Evolutionary conservation across 352 stramenopile genomes (phyloP).

Genomic region (Globisporangium abappressorium): DNA sequence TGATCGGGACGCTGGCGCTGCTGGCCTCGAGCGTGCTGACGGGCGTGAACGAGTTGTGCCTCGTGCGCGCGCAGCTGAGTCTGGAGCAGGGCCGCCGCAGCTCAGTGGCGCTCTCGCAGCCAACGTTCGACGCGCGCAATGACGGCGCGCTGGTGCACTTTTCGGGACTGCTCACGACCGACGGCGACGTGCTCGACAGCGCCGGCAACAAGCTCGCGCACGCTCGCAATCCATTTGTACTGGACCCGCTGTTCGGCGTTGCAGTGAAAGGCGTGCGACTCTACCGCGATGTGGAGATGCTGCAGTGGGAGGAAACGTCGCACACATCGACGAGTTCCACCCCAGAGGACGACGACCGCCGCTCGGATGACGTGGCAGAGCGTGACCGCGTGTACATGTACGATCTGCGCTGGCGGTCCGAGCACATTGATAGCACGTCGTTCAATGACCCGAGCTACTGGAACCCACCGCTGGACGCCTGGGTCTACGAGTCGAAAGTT

Average conservation of each 20-base stretch:
- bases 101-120: conserved; percentile 27
- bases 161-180: conserved; percentile 50
- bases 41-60: conserved; percentile 44
- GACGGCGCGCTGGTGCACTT: conserved; percentile 41
- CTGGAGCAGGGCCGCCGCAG: conserved; percentile 46
- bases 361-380: conserved; percentile 33
- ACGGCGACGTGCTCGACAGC: conserved; percentile 15
- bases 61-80: conserved; percentile 45
- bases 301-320: conserved; percentile 79
- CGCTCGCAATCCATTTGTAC: conserved; percentile 37
- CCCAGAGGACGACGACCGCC: conserved; percentile 41
- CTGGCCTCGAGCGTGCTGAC: conserved; percentile 50
- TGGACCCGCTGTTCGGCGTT: conserved; percentile 61
- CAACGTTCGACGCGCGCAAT: conserved; percentile 18
- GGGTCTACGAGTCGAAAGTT: conserved; percentile 39
- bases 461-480: conserved; percentile 62
- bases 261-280: conserved; percentile 63
- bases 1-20: conserved; percentile 48
- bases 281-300: conserved; percentile 68
- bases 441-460: conserved; percentile 65
- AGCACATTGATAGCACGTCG: conserved; percentile 44
- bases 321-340: conserved; percentile 46
- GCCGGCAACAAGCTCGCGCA: conserved; percentile 25
- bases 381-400: conserved; percentile 73
- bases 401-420: conserved; percentile 53